Base-by-base conservation (phyloP, 345 rosid genomes). In the Angophora floribunda region DNA sequence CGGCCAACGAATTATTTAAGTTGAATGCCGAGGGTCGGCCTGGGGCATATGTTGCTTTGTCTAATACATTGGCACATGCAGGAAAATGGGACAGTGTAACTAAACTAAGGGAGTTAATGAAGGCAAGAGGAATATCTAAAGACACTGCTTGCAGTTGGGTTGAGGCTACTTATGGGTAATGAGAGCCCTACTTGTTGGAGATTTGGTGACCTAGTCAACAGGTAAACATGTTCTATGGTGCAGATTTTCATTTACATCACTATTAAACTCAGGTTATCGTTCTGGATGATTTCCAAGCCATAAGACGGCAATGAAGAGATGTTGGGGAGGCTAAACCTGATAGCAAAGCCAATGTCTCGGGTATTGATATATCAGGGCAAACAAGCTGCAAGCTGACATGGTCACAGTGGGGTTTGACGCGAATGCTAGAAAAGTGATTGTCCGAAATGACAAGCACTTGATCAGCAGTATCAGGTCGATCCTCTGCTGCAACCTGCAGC, bases 31-130 rank as follows among this genome's bases (percentile, higher is more conserved):
- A 90, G 36, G 91, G 92, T 86, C 93, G 99, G 86, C 95, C 99
- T 21, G 99, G 99, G 88, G 99, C 99, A 28, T 97, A 95, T 92
- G 89, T 96, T 87, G 95, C 97, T 8, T 87, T 96, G 22, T 97
- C 99, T 8, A 96, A 96, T 93, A 92, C 96, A 22, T 91, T 94
- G 59, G 99, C 99, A n/a, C 95, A 94, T 89, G 95, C 96, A 78
- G 98, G 96, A 87, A 93, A 93, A 90, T 96, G 99, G 99, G 95
- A 96, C 49, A 91, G 86, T 13, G 99, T 94, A 55, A 91, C 92
- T 87, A 93, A 95, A 86, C 90, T 97, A 59, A 93, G 99, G 91
- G 96, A 93, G 89, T 80, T 86, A 86, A 97, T 97, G 99, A 94
- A 94, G 91, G 92, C 75, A 47, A 93, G 95, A 89, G 96, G 96